Percentiles rank a stretch among this genome's conserved stretches.
phyloP scores from a whole-genome alignment of 1,284 basidiomycete species.

The Cryptococcus floricola region DNA sequence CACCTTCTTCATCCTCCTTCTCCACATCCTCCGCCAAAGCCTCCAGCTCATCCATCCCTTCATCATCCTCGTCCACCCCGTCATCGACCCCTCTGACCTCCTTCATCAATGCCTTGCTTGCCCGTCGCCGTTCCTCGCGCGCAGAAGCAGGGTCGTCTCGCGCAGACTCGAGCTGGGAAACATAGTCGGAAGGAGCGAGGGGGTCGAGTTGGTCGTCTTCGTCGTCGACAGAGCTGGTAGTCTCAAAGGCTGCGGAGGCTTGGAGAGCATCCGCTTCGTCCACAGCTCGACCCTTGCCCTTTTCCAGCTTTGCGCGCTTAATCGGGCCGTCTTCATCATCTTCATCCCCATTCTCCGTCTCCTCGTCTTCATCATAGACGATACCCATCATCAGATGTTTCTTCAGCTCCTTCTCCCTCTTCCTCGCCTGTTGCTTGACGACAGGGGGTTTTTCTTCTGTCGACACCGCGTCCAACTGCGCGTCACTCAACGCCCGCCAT shows the following conservation, averaged over 20 bases:
- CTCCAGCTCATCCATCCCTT: constrained; percentile 16
- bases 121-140: constrained; percentile 12
- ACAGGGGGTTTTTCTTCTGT: constrained; percentile 34
- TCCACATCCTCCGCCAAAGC: constrained; percentile 3
- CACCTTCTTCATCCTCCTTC: constrained; percentile 14
- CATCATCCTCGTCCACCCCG: constrained; percentile 55
- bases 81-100: constrained; percentile 11
- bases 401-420: constrained; percentile 29
- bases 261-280: constrained; percentile 17
- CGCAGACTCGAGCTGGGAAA: constrained; percentile 53
- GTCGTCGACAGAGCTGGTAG: constrained; percentile 48
- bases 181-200: constrained; percentile 53
- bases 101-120: constrained; percentile 13
- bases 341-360: constrained; percentile 43
- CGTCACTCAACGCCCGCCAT: constrained; percentile 77
- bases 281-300: constrained; percentile 38
- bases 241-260: constrained; percentile 8
- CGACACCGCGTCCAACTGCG: constrained; percentile 48
- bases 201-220: constrained; percentile 45
- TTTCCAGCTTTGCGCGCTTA: constrained; percentile 4
- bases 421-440: constrained; percentile 39
- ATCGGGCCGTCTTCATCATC: constrained; percentile 33
- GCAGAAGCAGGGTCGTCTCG: constrained; percentile 26
- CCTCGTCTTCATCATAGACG: constrained; percentile 35
- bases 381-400: neutral